A percentile compares a stretch with the other conserved stretches of the same genome.
Conservation (phyloP, 23 red algal genomes). For the Gracilaria gracilis region DNA sequence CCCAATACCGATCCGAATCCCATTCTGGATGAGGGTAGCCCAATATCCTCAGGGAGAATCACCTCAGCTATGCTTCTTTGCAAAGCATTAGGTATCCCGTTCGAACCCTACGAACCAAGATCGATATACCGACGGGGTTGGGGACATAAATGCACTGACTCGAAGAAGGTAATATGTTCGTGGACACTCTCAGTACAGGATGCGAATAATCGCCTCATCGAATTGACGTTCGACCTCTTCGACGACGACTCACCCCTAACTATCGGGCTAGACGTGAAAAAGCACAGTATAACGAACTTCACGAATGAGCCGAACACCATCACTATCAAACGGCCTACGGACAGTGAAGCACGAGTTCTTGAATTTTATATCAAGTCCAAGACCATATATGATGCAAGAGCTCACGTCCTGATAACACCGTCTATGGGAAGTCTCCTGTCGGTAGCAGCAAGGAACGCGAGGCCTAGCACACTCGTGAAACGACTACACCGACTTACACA, state of each 20-base stretch:
- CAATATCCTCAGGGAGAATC: no score
- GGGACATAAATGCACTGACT: neutral
- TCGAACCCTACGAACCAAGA: constrained; percentile 12
- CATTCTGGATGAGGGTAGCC: no score
- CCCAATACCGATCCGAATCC: no score
- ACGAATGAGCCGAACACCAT: neutral
- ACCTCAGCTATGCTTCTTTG: no score
- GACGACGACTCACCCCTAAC: no score
- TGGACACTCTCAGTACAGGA: constrained; percentile 36
- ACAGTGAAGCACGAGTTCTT: constrained; percentile 1
- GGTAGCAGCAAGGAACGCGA: no score
- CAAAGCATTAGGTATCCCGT: no score
- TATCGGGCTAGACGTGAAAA: constrained; percentile 6
- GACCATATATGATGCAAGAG: neutral
- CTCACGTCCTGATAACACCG: neutral
- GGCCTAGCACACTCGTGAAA: constrained; percentile 16
- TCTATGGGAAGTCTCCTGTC: neutral
- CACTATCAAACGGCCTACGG: neutral
- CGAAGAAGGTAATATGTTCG: neutral
- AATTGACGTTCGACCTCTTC: constrained; percentile 46
- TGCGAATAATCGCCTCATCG: constrained; percentile 1
- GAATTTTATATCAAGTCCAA: constrained; percentile 2
- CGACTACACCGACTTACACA: constrained; percentile 44
- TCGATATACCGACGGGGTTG: no score
- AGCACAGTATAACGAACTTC: neutral